These are phyloP conservation scores for Fraxinus dipetala DNA, from an alignment of 305 asterid genomes.

Conservation along the genomic window DNA sequence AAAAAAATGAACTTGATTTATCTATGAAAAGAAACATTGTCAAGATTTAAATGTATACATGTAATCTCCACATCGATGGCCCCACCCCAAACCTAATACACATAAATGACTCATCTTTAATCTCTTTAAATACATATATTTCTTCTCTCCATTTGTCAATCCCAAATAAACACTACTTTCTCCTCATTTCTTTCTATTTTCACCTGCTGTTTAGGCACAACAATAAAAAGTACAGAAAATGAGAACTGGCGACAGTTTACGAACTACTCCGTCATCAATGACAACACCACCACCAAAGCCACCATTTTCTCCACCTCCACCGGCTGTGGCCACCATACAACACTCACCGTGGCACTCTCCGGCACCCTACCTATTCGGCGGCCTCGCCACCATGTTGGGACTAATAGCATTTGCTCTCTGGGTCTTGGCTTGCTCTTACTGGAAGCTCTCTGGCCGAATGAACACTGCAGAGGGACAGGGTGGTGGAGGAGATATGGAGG, in stretches of 20 bases:
- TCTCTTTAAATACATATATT: slow-evolving; percentile 26
- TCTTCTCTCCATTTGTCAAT: slow-evolving; percentile 25
- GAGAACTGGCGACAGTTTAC: slow-evolving; percentile 39
- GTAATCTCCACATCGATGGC: too few species aligned
- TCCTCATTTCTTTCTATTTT: not conserved
- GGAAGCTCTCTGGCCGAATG: slow-evolving; percentile 41
- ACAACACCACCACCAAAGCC: slow-evolving; percentile 17
- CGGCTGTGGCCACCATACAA: slow-evolving; percentile 38
- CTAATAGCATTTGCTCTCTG: slow-evolving; percentile 61
- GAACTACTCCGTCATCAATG: slow-evolving; percentile 11
- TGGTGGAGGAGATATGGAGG: not conserved
- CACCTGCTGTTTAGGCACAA: not conserved
- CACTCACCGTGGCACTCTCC: slow-evolving; percentile 70
- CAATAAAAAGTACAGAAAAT: slow-evolving; percentile 8
- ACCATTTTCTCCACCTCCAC: not conserved
- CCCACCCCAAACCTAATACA: too few species aligned
- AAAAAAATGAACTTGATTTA: too few species aligned
- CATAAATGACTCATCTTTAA: not conserved
- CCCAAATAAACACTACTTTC: slow-evolving; percentile 17
- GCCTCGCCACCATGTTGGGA: slow-evolving; percentile 68
- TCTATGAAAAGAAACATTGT: too few species aligned
- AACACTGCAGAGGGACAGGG: slow-evolving; percentile 22
- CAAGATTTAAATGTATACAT: too few species aligned
- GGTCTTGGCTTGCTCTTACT: slow-evolving; percentile 68
- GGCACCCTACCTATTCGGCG: slow-evolving; percentile 67